phyloP scores from a whole-genome alignment of 352 stramenopile genomes.

The Pythium grandisporangium region DNA sequence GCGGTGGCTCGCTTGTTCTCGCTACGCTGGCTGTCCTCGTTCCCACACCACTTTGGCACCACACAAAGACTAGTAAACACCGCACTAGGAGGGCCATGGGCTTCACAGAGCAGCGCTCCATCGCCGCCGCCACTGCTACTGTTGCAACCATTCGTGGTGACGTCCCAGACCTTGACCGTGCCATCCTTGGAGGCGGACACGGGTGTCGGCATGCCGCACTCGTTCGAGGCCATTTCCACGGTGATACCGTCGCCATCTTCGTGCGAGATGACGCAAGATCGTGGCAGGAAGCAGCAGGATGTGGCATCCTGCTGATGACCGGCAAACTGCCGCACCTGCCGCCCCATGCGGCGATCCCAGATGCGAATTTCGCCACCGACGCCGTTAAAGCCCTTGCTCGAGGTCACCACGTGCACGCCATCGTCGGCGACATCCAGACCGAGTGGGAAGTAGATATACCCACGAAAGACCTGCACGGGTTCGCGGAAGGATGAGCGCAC shows the following conservation, averaged over 20 bases:
- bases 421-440: constrained; percentile 44
- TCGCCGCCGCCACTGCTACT: too few species aligned
- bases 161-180: constrained; percentile 67
- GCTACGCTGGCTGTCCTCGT: too few species aligned
- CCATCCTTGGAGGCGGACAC: constrained; percentile 77
- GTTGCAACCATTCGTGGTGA: too few species aligned
- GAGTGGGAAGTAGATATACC: constrained; percentile 79
- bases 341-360: constrained; percentile 67
- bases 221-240: not conserved
- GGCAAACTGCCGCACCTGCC: constrained; percentile 40
- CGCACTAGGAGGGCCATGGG: constrained; percentile 21
- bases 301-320: constrained; percentile 75
- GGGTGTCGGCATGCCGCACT: constrained; percentile 19
- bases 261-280: not conserved
- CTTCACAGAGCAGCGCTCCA: constrained; percentile 40
- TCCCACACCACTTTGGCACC: too few species aligned
- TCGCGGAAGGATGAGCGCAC: constrained; percentile 32
- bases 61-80: too few species aligned
- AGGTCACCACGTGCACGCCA: constrained; percentile 59
- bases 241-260: not conserved
- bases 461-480: constrained; percentile 40
- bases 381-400: constrained; percentile 81
- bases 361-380: constrained; percentile 68
- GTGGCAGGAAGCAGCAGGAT: constrained; percentile 53
- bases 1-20: too few species aligned